Base-by-base conservation (phyloP, 2,329 filamentous ascomycete species). In the Diaporthe humulicola region DNA sequence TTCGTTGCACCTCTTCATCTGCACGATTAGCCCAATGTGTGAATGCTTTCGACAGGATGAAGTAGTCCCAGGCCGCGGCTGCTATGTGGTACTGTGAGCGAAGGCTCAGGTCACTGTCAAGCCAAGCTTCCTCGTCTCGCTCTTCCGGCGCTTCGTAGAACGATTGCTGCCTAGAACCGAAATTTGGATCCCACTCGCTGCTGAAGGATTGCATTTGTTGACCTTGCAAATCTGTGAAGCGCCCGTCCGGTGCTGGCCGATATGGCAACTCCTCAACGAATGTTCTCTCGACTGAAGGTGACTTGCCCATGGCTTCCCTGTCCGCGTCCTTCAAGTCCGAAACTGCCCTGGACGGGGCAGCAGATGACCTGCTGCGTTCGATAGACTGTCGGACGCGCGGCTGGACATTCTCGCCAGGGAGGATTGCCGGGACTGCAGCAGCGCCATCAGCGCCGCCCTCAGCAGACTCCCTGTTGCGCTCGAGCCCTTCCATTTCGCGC, bases 21-120 rank as follows among this genome's bases (percentile, higher is more conserved):
- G 93, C 89, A 69, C 89, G 86, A 72, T 89, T 88, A 15, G 90
- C 89, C 95, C 95, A 97, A 77, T 93, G 91, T 1, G 87, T 89
- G 73, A 94, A 91, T 3, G 90, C 88, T 81, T 91, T 92, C 4
- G 88, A 89, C 74, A 93, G 82, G 9, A 95, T 86, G 78, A 91
- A 93, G 75, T 93, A 90, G 60, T 92, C 92, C 77, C 90, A 88
- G 1, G 85, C 86, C 40, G 93, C 93, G 60, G 89, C 69, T 84
- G 86, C 80, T 92, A 76, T 56, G 45, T 76, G 74, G 40, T 76
- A 76, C 38, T 76, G 73, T 30, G 74, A 74, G 56, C 70, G 74
- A 40, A 74, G 45, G 8, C 38, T 60, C n/a, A 69, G 33, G 36
- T 76, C 73, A 50, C 38, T 74, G 36, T 67, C 50, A 10, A 33